Evolutionary conservation across 768 basidiomycete genomes (phyloP).

Genomic region (Leccinum disarticulatum): DNA sequence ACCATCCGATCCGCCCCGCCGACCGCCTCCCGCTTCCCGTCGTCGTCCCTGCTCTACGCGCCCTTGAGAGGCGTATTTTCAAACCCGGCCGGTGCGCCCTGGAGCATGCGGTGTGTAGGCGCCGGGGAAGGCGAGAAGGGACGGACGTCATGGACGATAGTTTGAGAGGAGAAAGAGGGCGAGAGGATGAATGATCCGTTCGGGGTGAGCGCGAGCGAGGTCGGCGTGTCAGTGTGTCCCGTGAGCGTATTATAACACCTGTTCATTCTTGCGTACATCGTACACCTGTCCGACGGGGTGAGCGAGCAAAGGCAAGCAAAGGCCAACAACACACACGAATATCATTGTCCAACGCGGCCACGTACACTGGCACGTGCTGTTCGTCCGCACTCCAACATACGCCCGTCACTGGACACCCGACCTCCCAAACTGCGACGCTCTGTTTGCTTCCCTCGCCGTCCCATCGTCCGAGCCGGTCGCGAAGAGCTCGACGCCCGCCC

Average conservation of each 20-base stretch:
- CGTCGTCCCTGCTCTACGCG: conserved; percentile 87
- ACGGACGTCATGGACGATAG: conserved; percentile 88
- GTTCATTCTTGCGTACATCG: conserved; percentile 82
- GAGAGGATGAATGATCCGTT: conserved; percentile 88
- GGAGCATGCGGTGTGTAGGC: conserved; percentile 74
- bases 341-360: conserved; percentile 94
- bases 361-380: conserved; percentile 78
- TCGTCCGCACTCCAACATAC: conserved; percentile 95
- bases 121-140: conserved; percentile 89
- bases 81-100: conserved; percentile 92
- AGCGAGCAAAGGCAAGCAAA: no score
- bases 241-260: conserved; percentile 77
- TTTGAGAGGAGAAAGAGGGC: conserved; percentile 86
- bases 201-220: conserved; percentile 90
- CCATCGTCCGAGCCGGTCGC: conserved; percentile 92
- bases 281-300: conserved; percentile 57
- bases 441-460: conserved; percentile 70
- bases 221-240: conserved; percentile 91
- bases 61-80: conserved; percentile 83
- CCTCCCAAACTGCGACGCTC: conserved; percentile 75
- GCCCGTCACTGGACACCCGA: conserved; percentile 88
- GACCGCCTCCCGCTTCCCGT: conserved; percentile 77
- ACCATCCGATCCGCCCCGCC: conserved; percentile 90
- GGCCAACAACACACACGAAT: conserved; percentile 69
- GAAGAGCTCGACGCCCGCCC: conserved; percentile 81